Evolutionary conservation across 495 filamentous ascomycete species (phyloP).

Genomic region (Aspergillus asperescens): DNA sequence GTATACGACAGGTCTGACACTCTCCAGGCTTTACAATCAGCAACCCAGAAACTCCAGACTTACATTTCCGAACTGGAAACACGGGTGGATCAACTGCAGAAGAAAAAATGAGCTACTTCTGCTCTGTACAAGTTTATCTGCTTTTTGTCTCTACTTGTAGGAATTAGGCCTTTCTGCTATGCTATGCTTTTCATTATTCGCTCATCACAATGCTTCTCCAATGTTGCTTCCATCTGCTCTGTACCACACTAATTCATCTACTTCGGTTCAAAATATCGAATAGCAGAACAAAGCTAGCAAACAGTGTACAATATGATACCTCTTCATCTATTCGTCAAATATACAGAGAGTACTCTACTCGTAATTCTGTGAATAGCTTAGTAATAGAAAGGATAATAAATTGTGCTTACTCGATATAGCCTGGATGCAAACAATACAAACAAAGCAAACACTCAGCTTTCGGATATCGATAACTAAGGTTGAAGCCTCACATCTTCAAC

Average conservation of each 20-base stretch:
- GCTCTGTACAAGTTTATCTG: background rate
- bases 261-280: background rate
- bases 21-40: slow-evolving; percentile 73
- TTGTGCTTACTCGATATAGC: no score
- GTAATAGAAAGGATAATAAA: no score
- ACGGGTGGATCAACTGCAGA: slow-evolving; percentile 64
- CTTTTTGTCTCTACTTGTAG: background rate
- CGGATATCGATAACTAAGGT: no score
- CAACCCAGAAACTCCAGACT: slow-evolving; percentile 76
- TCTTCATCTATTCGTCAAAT: background rate
- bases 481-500: no score
- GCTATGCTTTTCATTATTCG: background rate
- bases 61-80: slow-evolving; percentile 80
- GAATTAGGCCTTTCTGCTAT: slow-evolving; percentile 1
- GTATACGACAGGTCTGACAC: slow-evolving; percentile 3
- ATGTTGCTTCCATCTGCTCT: background rate
- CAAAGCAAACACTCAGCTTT: no score
- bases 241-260: background rate
- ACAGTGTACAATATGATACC: background rate
- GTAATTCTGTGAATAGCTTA: no score
- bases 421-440: no score
- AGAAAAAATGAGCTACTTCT: slow-evolving; percentile 36
- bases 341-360: background rate
- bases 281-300: background rate
- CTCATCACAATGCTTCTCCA: background rate